Conservation (phyloP, 495 filamentous ascomycete genomes). For the Bryoglossum gracile region DNA sequence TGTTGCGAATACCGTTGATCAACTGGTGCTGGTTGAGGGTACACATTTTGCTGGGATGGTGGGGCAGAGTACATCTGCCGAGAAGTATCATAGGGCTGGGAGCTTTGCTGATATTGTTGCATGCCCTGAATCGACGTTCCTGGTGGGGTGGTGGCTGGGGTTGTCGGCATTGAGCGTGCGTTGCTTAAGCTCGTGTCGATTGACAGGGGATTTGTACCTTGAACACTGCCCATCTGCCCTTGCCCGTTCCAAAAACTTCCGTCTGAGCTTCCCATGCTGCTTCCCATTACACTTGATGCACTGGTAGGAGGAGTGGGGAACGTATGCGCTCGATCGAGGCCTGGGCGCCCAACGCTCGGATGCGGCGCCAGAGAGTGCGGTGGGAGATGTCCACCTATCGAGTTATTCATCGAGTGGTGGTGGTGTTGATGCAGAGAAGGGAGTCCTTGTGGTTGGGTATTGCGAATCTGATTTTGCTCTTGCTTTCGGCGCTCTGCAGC, state of each 20-base stretch:
- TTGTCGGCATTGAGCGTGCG: slow-evolving; percentile 84
- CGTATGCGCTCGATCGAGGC: slow-evolving; percentile 74
- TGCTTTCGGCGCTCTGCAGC: slow-evolving; percentile 70
- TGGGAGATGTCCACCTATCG: slow-evolving; percentile 55
- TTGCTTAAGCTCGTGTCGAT: slow-evolving; percentile 80
- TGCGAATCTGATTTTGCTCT: slow-evolving; percentile 48
- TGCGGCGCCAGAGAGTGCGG: slow-evolving; percentile 73
- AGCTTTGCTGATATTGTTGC: slow-evolving; percentile 61
- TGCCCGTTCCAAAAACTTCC: slow-evolving; percentile 61
- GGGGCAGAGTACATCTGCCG: slow-evolving; percentile 75
- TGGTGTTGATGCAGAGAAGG: slow-evolving; percentile 66
- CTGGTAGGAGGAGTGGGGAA: slow-evolving; percentile 94
- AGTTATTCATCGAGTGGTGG: slow-evolving; percentile 69
- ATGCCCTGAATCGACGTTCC: slow-evolving; percentile 68
- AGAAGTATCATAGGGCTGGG: slow-evolving; percentile 69
- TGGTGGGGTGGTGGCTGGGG: slow-evolving; percentile 89
- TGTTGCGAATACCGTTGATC: slow-evolving; percentile 61
- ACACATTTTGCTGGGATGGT: slow-evolving; percentile 61
- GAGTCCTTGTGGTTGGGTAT: slow-evolving; percentile 46
- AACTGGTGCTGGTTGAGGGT: slow-evolving; percentile 54
- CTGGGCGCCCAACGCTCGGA: slow-evolving; percentile 55
- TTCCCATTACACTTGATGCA: slow-evolving; percentile 77
- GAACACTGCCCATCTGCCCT: slow-evolving; percentile 53
- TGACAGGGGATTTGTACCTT: slow-evolving; percentile 64
- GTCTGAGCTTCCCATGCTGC: slow-evolving; percentile 59